Evolutionary conservation across 1,139 yeast species (phyloP).

Genomic region (Hansenula lynferdii): DNA sequence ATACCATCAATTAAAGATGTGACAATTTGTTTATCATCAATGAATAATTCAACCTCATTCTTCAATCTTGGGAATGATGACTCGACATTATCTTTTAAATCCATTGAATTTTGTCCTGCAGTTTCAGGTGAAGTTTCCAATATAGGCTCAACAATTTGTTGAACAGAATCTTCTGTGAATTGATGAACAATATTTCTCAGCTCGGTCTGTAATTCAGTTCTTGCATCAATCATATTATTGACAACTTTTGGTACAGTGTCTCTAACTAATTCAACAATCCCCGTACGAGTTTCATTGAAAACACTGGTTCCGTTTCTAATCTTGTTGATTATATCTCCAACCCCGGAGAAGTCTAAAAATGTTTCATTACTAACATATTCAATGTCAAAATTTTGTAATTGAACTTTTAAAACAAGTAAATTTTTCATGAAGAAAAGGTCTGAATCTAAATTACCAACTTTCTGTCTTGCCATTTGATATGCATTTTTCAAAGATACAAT

Average conservation of each 20-base stretch:
- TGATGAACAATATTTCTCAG: slow-evolving; percentile 66
- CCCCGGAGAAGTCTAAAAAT: slow-evolving; percentile 75
- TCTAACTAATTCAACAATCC: slow-evolving; percentile 54
- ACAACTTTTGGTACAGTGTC: slow-evolving; percentile 81
- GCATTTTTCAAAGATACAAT: slow-evolving; percentile 55
- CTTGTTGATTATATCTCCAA: slow-evolving; percentile 50
- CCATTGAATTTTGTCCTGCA: slow-evolving; percentile 22
- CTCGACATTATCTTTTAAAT: slow-evolving; percentile 46
- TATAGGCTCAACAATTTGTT: slow-evolving; percentile 26
- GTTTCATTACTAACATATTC: slow-evolving; percentile 71
- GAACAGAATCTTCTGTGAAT: slow-evolving; percentile 43
- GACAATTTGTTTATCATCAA: slow-evolving; percentile 41
- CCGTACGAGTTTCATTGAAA: slow-evolving; percentile 25
- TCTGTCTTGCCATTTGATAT: slow-evolving; percentile 34
- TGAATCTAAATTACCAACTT: slow-evolving; percentile 48
- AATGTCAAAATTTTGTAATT: slow-evolving; percentile 75
- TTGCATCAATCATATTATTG: slow-evolving; percentile 81
- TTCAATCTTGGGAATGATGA: slow-evolving; percentile 52
- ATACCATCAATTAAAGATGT: slow-evolving; percentile 53
- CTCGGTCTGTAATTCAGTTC: slow-evolving; percentile 69
- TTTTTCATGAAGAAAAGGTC: slow-evolving; percentile 69
- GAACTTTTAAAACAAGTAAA: slow-evolving; percentile 63
- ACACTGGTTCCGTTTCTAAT: slow-evolving; percentile 29
- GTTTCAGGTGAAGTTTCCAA: slow-evolving; percentile 13
- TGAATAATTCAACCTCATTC: slow-evolving; percentile 41